Evolutionary conservation across 2,329 filamentous ascomycete species (phyloP).

Genomic region (Pezizomycotina sp.): DNA sequence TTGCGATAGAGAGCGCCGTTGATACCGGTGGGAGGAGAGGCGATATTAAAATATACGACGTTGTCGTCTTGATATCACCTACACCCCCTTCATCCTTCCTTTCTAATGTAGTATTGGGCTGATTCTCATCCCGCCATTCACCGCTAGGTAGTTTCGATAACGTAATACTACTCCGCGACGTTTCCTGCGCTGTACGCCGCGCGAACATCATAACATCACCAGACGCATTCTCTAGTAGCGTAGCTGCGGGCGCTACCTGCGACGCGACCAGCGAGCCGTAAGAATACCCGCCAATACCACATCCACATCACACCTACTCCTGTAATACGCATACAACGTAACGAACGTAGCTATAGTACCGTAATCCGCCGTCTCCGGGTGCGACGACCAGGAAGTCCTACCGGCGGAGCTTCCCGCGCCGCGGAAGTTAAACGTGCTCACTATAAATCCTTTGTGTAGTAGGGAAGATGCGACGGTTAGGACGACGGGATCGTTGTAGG

Average conservation of each 20-base stretch:
- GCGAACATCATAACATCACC: constrained; percentile 27
- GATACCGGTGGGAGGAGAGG: constrained; percentile 34
- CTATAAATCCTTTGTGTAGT: constrained; percentile 53
- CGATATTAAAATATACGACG: constrained; percentile 15
- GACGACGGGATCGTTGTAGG: constrained; percentile 67
- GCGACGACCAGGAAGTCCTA: constrained; percentile 72
- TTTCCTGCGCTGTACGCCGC: constrained; percentile 16
- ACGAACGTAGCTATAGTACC: constrained; percentile 67
- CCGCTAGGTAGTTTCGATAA: no score
- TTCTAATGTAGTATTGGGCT: not conserved
- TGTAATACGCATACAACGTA: constrained; percentile 43
- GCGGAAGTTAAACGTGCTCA: constrained; percentile 88
- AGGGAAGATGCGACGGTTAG: constrained; percentile 47
- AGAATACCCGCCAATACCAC: constrained; percentile 76
- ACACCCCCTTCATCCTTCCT: constrained; percentile 1
- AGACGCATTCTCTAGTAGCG: constrained; percentile 29
- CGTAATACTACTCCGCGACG: constrained; percentile 18
- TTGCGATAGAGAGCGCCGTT: constrained; percentile 44
- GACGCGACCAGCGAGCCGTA: constrained; percentile 74
- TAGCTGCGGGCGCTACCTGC: constrained; percentile 44
- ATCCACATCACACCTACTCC: no score
- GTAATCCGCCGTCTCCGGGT: constrained; percentile 68
- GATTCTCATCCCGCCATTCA: no score
- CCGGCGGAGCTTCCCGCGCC: constrained; percentile 61
- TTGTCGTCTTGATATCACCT: constrained; percentile 8